These are phyloP conservation scores for Neurospora africana DNA, from an alignment of 495 filamentous ascomycete genomes.

Conservation along the genomic window DNA sequence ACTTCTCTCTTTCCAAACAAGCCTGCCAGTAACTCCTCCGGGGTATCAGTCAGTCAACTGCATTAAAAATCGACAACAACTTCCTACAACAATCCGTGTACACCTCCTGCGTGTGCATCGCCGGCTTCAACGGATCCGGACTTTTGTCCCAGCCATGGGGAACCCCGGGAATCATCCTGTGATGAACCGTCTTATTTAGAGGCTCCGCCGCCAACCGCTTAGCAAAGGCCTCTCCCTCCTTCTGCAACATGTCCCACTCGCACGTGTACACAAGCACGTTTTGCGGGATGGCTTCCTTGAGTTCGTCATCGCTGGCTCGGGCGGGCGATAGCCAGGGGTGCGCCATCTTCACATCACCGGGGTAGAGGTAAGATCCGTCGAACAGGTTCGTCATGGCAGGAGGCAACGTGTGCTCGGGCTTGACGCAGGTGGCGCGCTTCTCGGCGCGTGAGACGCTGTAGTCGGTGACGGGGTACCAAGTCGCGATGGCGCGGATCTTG, in stretches of 20 bases:
- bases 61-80: constrained; percentile 23
- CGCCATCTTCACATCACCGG: constrained; percentile 24
- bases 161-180: constrained; percentile 61
- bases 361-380: constrained; percentile 69
- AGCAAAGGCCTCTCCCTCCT: constrained; percentile 62
- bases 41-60: not conserved
- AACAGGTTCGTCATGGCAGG: constrained; percentile 72
- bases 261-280: constrained; percentile 60
- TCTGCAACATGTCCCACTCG: constrained; percentile 84
- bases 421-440: constrained; percentile 50
- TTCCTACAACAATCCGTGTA: constrained; percentile 29
- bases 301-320: constrained; percentile 27
- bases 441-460: constrained; percentile 65
- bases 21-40: not conserved
- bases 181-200: constrained; percentile 55
- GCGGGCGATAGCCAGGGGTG: constrained; percentile 30
- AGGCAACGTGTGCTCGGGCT: constrained; percentile 64
- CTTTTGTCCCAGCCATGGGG: constrained; percentile 83
- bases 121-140: constrained; percentile 61
- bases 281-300: constrained; percentile 34
- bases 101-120: constrained; percentile 25
- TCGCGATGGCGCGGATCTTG: constrained; percentile 37
- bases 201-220: constrained; percentile 43
- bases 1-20: not conserved
- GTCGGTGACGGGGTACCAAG: constrained; percentile 80